Evolutionary conservation across 768 basidiomycete species (phyloP).

Genomic region (Tulasnella sp.): DNA sequence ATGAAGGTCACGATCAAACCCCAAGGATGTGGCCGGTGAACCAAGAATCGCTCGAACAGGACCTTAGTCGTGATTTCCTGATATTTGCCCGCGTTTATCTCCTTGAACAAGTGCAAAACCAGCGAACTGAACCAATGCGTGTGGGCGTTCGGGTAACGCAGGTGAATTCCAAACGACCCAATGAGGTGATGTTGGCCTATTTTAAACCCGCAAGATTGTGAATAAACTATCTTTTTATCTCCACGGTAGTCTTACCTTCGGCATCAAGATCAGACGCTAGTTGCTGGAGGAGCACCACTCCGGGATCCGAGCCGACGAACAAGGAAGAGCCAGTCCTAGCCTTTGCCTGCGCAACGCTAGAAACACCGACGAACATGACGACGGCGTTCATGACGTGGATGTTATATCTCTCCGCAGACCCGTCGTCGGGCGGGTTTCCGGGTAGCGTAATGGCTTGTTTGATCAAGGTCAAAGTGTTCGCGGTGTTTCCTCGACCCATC

Average conservation of each 20-base stretch:
- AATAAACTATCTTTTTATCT: neutral
- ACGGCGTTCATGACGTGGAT: conserved; percentile 88
- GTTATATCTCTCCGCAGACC: conserved; percentile 71
- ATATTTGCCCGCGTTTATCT: conserved; percentile 75
- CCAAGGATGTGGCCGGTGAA: conserved; percentile 96
- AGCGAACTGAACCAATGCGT: conserved; percentile 97
- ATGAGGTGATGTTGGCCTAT: conserved; percentile 94
- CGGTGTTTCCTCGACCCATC: conserved; percentile 69
- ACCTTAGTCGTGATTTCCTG: conserved; percentile 85
- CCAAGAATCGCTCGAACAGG: conserved; percentile 90
- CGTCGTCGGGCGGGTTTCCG: conserved; percentile 42
- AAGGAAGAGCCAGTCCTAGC: conserved; percentile 78
- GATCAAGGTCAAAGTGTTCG: conserved; percentile 70
- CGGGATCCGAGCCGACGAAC: conserved; percentile 81
- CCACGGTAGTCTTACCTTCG: conserved; percentile 70
- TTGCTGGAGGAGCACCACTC: conserved; percentile 82
- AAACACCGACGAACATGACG: conserved; percentile 95
- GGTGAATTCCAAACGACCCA: conserved; percentile 88
- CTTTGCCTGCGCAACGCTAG: conserved; percentile 86
- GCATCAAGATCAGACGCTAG: conserved; percentile 82
- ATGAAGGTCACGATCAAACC: conserved; percentile 93
- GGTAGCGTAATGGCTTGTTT: conserved; percentile 28
- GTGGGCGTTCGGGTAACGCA: conserved; percentile 98
- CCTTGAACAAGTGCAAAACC: conserved; percentile 82
- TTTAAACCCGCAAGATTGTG: conserved; percentile 1